These are phyloP conservation scores for Hemileia vastatrix DNA, from an alignment of 1,284 basidiomycete genomes.

Conservation along the genomic window DNA sequence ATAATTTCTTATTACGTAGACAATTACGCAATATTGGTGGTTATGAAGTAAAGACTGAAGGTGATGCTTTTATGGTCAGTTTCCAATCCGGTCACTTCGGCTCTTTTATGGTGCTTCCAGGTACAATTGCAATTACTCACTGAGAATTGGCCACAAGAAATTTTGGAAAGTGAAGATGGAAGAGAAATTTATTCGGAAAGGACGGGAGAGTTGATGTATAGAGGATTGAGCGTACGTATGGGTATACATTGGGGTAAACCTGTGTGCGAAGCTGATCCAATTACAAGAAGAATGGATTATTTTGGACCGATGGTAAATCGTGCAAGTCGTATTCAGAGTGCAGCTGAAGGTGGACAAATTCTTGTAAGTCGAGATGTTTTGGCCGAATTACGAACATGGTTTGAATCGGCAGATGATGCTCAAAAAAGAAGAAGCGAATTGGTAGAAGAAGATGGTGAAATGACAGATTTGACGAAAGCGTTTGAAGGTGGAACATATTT, in stretches of 20 bases:
- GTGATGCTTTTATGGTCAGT: conserved; percentile 98
- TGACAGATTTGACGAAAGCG: conserved; percentile 50
- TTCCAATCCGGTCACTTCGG: conserved; percentile 79
- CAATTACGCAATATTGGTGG: conserved; percentile 82
- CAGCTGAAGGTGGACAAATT: conserved; percentile 85
- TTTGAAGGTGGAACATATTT: conserved; percentile 28
- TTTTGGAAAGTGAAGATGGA: conserved; percentile 84
- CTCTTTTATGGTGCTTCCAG: conserved; percentile 79
- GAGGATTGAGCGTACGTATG: conserved; percentile 90
- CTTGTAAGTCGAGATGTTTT: conserved; percentile 85
- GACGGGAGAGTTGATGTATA: conserved; percentile 66
- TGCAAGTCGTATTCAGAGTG: conserved; percentile 70
- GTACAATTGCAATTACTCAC: conserved; percentile 76
- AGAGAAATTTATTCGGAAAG: conserved; percentile 67
- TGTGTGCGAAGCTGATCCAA: conserved; percentile 82
- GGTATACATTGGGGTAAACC: conserved; percentile 88
- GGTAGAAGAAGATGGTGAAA: too few relatives aligned
- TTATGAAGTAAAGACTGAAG: conserved; percentile 99
- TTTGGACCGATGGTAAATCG: conserved; percentile 69
- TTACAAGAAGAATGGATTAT: conserved; percentile 86
- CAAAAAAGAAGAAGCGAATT: too few relatives aligned
- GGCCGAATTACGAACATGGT: conserved; percentile 62
- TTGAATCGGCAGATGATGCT: too few relatives aligned
- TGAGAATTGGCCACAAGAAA: conserved; percentile 86
- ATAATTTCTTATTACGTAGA: conserved; percentile 77